A percentile compares a stretch with the other conserved stretches of the same genome.
These are phyloP conservation scores for Geotrichum histeridarum DNA, from an alignment of 1,139 yeast species.

Conservation along the genomic window DNA sequence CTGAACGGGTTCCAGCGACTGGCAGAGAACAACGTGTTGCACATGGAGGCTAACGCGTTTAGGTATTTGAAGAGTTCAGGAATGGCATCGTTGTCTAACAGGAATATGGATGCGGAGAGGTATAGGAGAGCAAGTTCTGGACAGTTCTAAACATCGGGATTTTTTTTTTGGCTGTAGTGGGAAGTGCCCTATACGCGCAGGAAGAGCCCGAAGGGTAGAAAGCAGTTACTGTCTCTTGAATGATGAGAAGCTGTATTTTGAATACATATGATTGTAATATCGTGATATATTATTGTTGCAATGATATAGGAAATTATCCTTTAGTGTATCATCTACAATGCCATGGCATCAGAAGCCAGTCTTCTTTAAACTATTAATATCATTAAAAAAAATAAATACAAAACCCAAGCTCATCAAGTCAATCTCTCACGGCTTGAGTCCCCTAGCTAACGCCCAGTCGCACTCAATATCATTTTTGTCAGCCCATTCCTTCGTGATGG, in stretches of 20 bases:
- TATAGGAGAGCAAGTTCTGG: not conserved
- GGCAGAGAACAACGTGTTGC: not conserved
- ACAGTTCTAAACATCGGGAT: too few relatives aligned
- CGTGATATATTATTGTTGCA: too few relatives aligned
- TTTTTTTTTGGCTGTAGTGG: too few relatives aligned
- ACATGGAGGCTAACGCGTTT: not conserved
- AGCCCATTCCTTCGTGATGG: slow-evolving; percentile 37
- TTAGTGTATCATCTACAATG: too few relatives aligned
- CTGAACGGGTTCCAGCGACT: not conserved
- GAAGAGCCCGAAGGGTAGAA: too few relatives aligned
- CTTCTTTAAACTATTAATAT: not conserved
- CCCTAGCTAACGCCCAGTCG: slow-evolving; percentile 15
- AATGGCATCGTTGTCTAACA: not conserved
- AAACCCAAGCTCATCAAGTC: not conserved
- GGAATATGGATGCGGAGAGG: slow-evolving; percentile 1
- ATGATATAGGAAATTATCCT: too few relatives aligned
- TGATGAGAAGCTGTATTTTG: too few relatives aligned
- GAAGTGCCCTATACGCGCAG: too few relatives aligned
- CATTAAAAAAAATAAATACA: not conserved
- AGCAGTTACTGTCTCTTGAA: too few relatives aligned
- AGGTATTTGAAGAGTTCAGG: not conserved
- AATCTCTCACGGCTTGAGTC: slow-evolving; percentile 1
- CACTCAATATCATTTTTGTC: slow-evolving; percentile 28
- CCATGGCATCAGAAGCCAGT: not conserved
- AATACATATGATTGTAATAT: too few relatives aligned